Percentiles rank a stretch among this genome's conserved stretches.
These are phyloP conservation scores for Proliferodiscus dingleyae DNA, from an alignment of 2,329 filamentous ascomycete genomes.

Conservation along the genomic window DNA sequence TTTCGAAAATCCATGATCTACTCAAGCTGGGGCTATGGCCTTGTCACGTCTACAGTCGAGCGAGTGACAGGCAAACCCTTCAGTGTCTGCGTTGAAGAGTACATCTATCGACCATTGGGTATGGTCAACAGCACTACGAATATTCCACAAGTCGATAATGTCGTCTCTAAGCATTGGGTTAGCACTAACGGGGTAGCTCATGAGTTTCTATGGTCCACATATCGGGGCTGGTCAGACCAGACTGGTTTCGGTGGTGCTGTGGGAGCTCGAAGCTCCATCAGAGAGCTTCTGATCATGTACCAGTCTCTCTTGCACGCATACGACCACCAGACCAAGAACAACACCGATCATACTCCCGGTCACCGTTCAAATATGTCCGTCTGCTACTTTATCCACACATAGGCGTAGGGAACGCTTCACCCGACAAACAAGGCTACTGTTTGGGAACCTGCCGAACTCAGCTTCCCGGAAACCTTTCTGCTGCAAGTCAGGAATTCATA, in stretches of 20 bases:
- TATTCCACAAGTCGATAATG: background rate
- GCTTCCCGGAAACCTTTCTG: background rate
- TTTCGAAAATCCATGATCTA: slow-evolving; percentile 1
- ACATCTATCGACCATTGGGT: background rate
- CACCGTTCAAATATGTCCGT: background rate
- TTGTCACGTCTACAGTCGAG: slow-evolving; percentile 1
- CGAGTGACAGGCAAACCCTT: slow-evolving; percentile 2
- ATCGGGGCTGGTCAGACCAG: background rate
- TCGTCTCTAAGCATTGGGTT: background rate
- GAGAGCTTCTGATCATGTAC: slow-evolving; percentile 3
- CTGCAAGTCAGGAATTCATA: background rate
- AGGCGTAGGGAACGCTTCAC: background rate
- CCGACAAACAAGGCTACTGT: slow-evolving; percentile 1
- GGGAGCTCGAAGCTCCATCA: background rate
- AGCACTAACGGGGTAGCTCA: background rate
- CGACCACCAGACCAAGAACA: background rate
- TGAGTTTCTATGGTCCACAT: background rate
- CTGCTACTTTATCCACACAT: background rate
- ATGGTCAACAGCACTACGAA: background rate
- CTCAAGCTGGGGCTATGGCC: background rate
- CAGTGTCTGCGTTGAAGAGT: background rate
- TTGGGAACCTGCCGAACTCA: background rate
- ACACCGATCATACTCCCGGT: background rate
- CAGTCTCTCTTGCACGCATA: background rate
- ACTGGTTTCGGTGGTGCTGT: slow-evolving; percentile 2